Evolutionary conservation across 371 early-diverging fungal species (phyloP).

Genomic region (Batkoa obscura): DNA sequence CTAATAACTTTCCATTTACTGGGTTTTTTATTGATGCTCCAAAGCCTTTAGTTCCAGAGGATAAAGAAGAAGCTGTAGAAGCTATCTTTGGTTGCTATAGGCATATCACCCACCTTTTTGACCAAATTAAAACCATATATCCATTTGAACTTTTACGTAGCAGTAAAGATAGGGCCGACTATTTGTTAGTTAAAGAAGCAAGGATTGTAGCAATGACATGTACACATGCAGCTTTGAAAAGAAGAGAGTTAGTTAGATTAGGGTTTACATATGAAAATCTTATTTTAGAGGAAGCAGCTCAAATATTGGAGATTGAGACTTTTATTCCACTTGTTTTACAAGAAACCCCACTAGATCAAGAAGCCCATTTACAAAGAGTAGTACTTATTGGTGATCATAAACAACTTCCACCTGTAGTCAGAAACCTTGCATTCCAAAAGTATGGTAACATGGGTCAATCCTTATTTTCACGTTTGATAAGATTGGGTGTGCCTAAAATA

Average conservation of each 20-base stretch:
- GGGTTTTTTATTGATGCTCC: slow-evolving; percentile 57
- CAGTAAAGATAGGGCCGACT: slow-evolving; percentile 64
- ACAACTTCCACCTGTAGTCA: slow-evolving; percentile 88
- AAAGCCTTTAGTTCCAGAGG: slow-evolving; percentile 24
- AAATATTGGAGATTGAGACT: slow-evolving; percentile 89
- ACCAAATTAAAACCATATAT: slow-evolving; percentile 52
- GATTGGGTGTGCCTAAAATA: slow-evolving; percentile 71
- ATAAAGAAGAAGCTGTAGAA: slow-evolving; percentile 15
- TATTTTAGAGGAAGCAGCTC: slow-evolving; percentile 95
- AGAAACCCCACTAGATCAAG: slow-evolving; percentile 14
- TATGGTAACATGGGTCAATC: slow-evolving; percentile 82
- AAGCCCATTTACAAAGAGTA: slow-evolving; percentile 54
- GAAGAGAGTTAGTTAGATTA: slow-evolving; percentile 56
- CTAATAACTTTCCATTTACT: slow-evolving; percentile 56
- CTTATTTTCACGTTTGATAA: slow-evolving; percentile 73
- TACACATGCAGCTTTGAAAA: slow-evolving; percentile 80
- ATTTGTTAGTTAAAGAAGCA: slow-evolving; percentile 83
- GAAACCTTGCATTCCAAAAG: slow-evolving; percentile 57
- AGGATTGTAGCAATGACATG: slow-evolving; percentile 91
- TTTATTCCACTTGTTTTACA: slow-evolving; percentile 83
- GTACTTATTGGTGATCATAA: slow-evolving; percentile 94
- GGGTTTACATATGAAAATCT: slow-evolving; percentile 89
- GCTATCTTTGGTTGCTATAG: slow-evolving; percentile 58
- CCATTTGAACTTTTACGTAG: slow-evolving; percentile 81
- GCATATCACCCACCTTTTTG: slow-evolving; percentile 51